Percentiles rank a stretch among this genome's conserved stretches.
Conservation (phyloP, 176 grass and related monocot species). For the Avena insularis region DNA sequence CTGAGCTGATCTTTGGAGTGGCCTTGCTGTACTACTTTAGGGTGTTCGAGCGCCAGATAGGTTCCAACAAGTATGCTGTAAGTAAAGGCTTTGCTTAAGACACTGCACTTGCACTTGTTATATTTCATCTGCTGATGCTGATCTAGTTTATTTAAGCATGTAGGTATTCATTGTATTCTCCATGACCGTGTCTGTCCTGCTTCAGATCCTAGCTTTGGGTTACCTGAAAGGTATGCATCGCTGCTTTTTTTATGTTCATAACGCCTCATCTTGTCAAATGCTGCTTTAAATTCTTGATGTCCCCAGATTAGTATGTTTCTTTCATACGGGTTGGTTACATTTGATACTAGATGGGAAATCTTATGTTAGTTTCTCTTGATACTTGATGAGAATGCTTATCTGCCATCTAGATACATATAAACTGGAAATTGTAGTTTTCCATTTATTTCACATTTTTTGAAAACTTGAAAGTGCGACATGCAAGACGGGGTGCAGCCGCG, state of each 20-base stretch:
- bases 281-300: background rate
- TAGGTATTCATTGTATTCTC: conserved; percentile 90
- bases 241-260: background rate
- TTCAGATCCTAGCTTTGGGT: conserved; percentile 82
- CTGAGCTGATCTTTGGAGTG: conserved; percentile 87
- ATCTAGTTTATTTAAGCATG: conserved; percentile 41
- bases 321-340: conserved; percentile 9
- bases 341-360: conserved; percentile 8
- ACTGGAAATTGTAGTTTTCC: background rate
- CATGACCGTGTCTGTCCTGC: conserved; percentile 53
- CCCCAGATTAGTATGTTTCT: background rate
- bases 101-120: background rate
- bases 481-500: too few species aligned
- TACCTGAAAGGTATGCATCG: conserved; percentile 72
- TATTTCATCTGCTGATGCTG: conserved; percentile 30
- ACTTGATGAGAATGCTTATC: background rate
- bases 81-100: conserved; percentile 34
- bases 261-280: background rate
- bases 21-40: conserved; percentile 91
- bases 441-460: too few species aligned
- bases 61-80: conserved; percentile 94
- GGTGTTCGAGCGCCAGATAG: conserved; percentile 92
- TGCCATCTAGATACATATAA: conserved; percentile 2
- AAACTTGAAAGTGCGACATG: too few species aligned
- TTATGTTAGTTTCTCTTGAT: conserved; percentile 16